Evolutionary conservation across 805 yeast species (phyloP), one percentile per base, ranked within the genome.

Genomic region (Schwanniomyces occidentalis): DNA sequence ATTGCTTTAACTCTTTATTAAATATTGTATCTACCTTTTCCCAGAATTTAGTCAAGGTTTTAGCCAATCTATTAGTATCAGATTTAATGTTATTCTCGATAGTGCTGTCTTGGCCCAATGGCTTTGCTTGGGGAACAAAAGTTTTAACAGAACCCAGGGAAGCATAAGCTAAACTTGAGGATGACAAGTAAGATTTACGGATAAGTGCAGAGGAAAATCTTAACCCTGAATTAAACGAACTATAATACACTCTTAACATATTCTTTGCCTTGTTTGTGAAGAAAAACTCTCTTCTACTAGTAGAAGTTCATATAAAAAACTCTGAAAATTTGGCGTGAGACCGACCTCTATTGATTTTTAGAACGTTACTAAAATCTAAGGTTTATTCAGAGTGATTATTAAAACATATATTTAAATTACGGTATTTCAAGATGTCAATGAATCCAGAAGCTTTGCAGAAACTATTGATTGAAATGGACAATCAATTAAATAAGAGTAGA

Each of bases 41-140:
- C 96, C 96, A 89, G 58, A 89, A 88, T 56, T 78, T 81, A 30
- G 76, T 67, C 35, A 82, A 61, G 0, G 93, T 82, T 52, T 80
- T 82, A 25, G 83, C 75, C 26, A 83, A 61, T 48, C 85, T 69
- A 54, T 84, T 85, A 3, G 93, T 76, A 45, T 84, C 88, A 0
- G 85, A 63, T 33, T 56, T 53, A 16, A 63, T 45, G 44, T 79
- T 82, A 37, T 70, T 65, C 48, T 82, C 87, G 2, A 73, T 44
- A 1, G 78, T 61, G 17, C 42, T 45, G 33, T 56, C 63, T 18
- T 25, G 27, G 8, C 59, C 62, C 24, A 58, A 42, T 1, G 54
- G 45, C 16, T 30, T 26, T 8, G 42, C 23, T 9, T 37, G 38
- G 7, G 48, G 43, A 14, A 34, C 30, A 23, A 42, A 30, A 7